phyloP scores from a whole-genome alignment of 106 monocot genomes.

The Posidonia australis region DNA sequence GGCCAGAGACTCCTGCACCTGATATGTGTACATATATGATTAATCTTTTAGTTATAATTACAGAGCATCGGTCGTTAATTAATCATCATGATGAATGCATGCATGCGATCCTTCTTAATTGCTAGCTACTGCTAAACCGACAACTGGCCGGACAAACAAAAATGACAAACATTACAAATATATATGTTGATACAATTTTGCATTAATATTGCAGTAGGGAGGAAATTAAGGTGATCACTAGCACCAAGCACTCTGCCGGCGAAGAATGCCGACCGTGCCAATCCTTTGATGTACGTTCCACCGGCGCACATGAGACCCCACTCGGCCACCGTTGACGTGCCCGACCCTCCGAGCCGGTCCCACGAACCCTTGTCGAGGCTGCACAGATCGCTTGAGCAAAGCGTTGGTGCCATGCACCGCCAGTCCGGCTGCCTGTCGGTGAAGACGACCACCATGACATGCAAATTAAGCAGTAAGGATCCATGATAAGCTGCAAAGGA shows the following conservation, averaged over 20 bases:
- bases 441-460: constrained; percentile 28
- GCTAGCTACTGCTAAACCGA: background rate
- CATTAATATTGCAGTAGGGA: too few species aligned
- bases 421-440: constrained; percentile 17
- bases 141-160: background rate
- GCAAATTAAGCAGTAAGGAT: constrained; percentile 52
- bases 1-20: constrained; percentile 85
- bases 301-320: constrained; percentile 73
- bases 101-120: background rate
- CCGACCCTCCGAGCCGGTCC: constrained; percentile 27
- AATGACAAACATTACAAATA: too few species aligned
- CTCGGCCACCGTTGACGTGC: constrained; percentile 39
- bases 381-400: constrained; percentile 8
- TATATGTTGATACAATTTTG: too few species aligned
- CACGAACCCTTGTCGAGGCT: constrained; percentile 10
- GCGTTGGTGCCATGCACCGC: too few species aligned
- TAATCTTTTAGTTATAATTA: background rate
- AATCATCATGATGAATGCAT: too few species aligned
- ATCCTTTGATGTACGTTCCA: constrained; percentile 64
- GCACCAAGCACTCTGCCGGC: constrained; percentile 84
- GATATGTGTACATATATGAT: too few species aligned
- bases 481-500: constrained; percentile 54
- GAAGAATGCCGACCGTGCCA: constrained; percentile 74
- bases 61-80: background rate
- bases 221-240: too few species aligned